Base-by-base conservation (phyloP, 495 filamentous ascomycete species). In the Penicillium daleae region DNA sequence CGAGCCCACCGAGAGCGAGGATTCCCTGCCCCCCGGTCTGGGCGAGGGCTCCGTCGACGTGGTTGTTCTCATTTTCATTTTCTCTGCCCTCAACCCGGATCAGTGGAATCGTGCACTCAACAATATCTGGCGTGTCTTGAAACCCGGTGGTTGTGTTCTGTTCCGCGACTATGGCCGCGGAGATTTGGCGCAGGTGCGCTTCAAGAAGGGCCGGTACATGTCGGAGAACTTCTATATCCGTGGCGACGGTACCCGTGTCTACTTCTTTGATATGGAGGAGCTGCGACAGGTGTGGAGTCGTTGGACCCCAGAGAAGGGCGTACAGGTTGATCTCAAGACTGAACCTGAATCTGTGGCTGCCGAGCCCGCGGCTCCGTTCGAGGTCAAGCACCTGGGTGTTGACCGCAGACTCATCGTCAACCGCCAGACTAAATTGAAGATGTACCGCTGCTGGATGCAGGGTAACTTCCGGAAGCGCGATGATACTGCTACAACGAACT, bases 401-500 rank as follows among this genome's bases (percentile, higher is more conserved):
- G 95, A 99, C 69, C 85, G 90, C 63, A 85, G 96, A 61, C 80
- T 99, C 79, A 80, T 99, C 50, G 93, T 99, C 58, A 99, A 99
- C 72, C 88, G 95, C 46, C 89, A 91, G 59, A 87, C 86, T 65
- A 88, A 92, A 75, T 76, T 97, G 9, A 98, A 98, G 78, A 99
- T 99, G 95, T 97, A 97, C 78, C 88, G 95, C 46, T 97, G 93
- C 80, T 85, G 95, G 95, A 88, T 98, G 73, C 95, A 99, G 73
- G 96, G 91, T 22, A 87, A 88, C 13, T 97, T 98, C 73, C 81
- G 75, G 61, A 99, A 97, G 76, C 84, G 85, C 29, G 67, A 56
- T 39, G 65, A 58, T 8, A 10, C 67, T 53, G 58, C 62, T 33
- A 19, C 51, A 3, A 55, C 54, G 6, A 40, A 40, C 4, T 2